Percentiles rank a stretch among this genome's conserved stretches.
These are phyloP conservation scores for Puccinia triticina DNA, from an alignment of 1,284 basidiomycete species.

Conservation along the genomic window DNA sequence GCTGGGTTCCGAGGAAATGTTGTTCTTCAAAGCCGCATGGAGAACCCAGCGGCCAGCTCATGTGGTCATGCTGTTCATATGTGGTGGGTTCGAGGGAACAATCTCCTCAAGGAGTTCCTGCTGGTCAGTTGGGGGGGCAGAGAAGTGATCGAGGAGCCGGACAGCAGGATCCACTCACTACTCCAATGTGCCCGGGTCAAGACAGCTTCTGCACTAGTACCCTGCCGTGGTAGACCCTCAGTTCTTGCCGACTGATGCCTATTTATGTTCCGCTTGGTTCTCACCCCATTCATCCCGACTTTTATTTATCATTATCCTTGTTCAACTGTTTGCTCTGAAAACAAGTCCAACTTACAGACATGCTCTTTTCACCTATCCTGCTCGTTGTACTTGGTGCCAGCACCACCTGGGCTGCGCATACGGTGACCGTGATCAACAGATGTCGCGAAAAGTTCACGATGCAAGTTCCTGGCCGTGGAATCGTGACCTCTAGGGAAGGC, in stretches of 20 bases:
- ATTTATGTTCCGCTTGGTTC: background rate
- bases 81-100: too few relatives aligned
- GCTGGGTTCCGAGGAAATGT: too few relatives aligned
- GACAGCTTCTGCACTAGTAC: too few relatives aligned
- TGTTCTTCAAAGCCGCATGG: too few relatives aligned
- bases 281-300: background rate
- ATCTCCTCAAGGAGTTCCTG: too few relatives aligned
- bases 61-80: too few relatives aligned
- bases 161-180: too few relatives aligned
- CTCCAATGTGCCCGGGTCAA: too few relatives aligned
- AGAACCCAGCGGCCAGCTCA: too few relatives aligned
- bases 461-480: slow-evolving; percentile 32
- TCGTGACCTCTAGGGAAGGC: slow-evolving; percentile 4
- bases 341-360: background rate
- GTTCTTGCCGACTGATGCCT: background rate
- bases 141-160: too few relatives aligned
- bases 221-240: too few relatives aligned
- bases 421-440: slow-evolving; percentile 25
- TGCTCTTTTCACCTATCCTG: background rate
- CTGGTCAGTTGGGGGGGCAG: too few relatives aligned
- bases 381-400: slow-evolving; percentile 1
- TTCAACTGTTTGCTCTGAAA: background rate
- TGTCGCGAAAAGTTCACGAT: slow-evolving; percentile 30
- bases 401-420: slow-evolving; percentile 10
- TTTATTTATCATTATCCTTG: background rate